Conservation (phyloP, 306 rosid genomes). For the Acacia acuminata region DNA sequence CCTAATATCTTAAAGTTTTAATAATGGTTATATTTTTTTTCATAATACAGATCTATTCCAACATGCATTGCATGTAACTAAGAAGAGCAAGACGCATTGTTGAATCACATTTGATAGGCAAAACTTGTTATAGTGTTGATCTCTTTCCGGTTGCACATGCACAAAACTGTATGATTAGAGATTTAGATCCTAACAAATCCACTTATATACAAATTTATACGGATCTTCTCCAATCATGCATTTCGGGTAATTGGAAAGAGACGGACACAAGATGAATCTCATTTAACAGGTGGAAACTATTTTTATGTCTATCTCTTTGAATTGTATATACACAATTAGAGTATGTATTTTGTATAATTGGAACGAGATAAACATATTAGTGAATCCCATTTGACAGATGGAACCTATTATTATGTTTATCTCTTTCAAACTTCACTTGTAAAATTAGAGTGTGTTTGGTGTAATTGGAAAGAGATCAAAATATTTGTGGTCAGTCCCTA, state of each 20-base stretch:
- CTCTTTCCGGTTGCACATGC: background rate
- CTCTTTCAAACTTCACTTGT: background rate
- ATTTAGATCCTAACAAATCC: background rate
- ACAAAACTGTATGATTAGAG: background rate
- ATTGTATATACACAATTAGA: background rate
- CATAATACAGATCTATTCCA: background rate
- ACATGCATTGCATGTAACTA: background rate
- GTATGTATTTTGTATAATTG: too few species aligned
- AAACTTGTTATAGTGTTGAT: background rate
- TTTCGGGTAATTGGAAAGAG: background rate
- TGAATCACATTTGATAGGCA: background rate
- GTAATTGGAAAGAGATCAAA: background rate
- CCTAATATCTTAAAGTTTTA: background rate
- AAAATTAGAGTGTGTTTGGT: too few species aligned
- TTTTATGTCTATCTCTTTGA: background rate
- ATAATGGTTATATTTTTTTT: too few species aligned
- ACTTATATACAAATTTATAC: background rate
- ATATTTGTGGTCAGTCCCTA: background rate
- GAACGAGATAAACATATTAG: background rate
- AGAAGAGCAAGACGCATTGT: background rate
- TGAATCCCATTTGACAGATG: background rate
- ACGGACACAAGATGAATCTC: background rate
- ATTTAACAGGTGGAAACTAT: background rate
- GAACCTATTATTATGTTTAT: background rate
- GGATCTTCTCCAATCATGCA: background rate